Conservation (phyloP, 352 stramenopile genomes). For the Elongisporangium anandrum region DNA sequence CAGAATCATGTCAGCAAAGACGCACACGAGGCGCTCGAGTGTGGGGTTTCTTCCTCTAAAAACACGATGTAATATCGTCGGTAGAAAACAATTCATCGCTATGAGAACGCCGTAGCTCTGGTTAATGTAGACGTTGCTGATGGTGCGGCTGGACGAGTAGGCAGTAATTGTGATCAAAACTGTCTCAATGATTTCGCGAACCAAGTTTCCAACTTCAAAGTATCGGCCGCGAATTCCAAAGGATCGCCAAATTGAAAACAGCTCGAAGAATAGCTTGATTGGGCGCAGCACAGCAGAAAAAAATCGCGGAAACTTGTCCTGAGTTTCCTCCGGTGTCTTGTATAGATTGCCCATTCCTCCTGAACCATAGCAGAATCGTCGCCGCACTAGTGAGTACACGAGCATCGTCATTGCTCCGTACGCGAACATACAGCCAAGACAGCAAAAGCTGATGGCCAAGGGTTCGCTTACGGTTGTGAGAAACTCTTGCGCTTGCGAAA, state of each 20-base stretch:
- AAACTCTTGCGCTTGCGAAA: neutral
- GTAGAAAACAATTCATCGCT: neutral
- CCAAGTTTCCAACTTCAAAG: neutral
- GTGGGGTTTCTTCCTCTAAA: neutral
- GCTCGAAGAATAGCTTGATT: neutral
- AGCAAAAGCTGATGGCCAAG: neutral
- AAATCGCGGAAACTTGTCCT: neutral
- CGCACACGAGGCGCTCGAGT: slow-evolving; percentile 7
- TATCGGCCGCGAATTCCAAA: neutral
- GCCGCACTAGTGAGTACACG: neutral
- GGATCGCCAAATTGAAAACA: neutral
- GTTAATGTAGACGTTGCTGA: neutral
- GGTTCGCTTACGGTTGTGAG: neutral
- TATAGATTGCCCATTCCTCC: neutral
- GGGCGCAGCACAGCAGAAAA: neutral
- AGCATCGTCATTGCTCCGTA: neutral
- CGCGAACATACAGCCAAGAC: neutral
- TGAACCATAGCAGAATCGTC: neutral
- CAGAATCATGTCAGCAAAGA: slow-evolving; percentile 14
- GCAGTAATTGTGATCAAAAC: neutral
- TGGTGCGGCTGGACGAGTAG: neutral
- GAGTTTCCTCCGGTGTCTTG: neutral
- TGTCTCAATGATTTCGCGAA: neutral
- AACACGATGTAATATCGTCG: neutral
- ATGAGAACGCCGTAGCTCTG: neutral